Conservation (phyloP, 139 green algal species). For the Picochlorum sp. region DNA sequence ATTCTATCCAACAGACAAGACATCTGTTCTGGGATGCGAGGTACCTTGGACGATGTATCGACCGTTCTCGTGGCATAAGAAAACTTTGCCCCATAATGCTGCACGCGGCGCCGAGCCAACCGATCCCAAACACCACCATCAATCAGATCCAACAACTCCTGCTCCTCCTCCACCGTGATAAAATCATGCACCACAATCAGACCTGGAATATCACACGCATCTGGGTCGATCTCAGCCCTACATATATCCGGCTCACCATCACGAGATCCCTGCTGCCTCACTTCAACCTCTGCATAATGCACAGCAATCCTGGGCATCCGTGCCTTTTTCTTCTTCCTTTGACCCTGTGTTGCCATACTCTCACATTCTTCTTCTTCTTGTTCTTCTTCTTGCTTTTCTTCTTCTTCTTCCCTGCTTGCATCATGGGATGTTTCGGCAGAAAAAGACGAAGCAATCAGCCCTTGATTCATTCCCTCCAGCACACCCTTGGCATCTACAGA, state of each 20-base stretch:
- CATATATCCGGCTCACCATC: slow-evolving; percentile 1
- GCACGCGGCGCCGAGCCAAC: slow-evolving; percentile 71
- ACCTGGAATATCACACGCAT: slow-evolving; percentile 47
- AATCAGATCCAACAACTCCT: slow-evolving; percentile 42
- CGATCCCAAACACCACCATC: slow-evolving; percentile 42
- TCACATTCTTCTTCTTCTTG: too few relatives aligned
- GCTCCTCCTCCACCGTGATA: slow-evolving; percentile 46
- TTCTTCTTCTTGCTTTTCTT: too few relatives aligned
- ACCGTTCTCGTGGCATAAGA: slow-evolving; percentile 39
- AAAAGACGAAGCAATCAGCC: background rate
- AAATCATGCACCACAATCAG: slow-evolving; percentile 54
- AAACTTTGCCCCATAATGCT: slow-evolving; percentile 81
- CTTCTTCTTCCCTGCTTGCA: too few relatives aligned
- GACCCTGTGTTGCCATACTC: too few relatives aligned
- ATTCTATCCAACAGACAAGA: slow-evolving; percentile 9
- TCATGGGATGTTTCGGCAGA: background rate
- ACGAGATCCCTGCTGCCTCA: too few relatives aligned
- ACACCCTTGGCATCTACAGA: background rate
- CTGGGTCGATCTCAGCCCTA: background rate
- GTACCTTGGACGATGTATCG: background rate
- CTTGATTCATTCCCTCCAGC: background rate
- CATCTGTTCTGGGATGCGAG: slow-evolving; percentile 7
- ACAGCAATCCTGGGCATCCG: slow-evolving; percentile 1
- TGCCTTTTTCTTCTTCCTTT: too few relatives aligned
- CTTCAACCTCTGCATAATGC: background rate